phyloP scores from a whole-genome alignment of 2,329 filamentous ascomycete species.

The Pestalotiopsis sp. region DNA sequence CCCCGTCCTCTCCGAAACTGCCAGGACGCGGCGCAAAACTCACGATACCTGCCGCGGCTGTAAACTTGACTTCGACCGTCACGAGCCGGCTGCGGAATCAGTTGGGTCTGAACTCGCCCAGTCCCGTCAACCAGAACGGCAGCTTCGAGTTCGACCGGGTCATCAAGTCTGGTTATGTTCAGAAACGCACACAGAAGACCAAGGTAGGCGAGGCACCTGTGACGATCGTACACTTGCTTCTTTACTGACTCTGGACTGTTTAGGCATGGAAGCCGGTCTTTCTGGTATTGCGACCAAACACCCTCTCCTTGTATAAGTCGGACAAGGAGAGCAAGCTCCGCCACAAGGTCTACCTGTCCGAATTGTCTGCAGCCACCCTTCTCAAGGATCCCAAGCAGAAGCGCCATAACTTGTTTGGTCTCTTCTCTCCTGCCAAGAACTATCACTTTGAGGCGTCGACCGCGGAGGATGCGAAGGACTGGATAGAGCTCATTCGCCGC shows the following conservation, averaged over 20 bases:
- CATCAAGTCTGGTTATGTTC: conserved; percentile 83
- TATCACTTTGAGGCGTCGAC: conserved; percentile 83
- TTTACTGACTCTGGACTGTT: background rate
- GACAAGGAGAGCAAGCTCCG: conserved; percentile 87
- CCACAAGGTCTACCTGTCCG: conserved; percentile 84
- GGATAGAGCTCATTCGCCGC: conserved; percentile 80
- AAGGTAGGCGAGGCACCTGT: conserved; percentile 61
- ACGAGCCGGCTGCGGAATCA: conserved; percentile 41
- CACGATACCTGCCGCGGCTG: conserved; percentile 27
- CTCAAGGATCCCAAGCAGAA: conserved; percentile 89
- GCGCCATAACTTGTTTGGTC: conserved; percentile 83
- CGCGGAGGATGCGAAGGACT: conserved; percentile 77
- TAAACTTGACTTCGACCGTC: conserved; percentile 24
- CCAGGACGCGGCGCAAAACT: conserved; percentile 29
- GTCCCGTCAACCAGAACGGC: conserved; percentile 90
- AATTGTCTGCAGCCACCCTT: conserved; percentile 87
- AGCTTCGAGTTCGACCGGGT: conserved; percentile 96
- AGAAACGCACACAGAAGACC: conserved; percentile 90
- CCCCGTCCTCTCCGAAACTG: conserved; percentile 20
- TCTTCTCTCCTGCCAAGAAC: conserved; percentile 90
- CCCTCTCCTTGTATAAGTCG: conserved; percentile 91
- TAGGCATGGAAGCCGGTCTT: conserved; percentile 90
- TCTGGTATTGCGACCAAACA: conserved; percentile 86
- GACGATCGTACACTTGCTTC: background rate
- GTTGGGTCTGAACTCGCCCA: conserved; percentile 67